A percentile compares a stretch with the other conserved stretches of the same genome.
Conservation (phyloP, 2,329 filamentous ascomycete genomes). For the Hypomyces rosellus region DNA sequence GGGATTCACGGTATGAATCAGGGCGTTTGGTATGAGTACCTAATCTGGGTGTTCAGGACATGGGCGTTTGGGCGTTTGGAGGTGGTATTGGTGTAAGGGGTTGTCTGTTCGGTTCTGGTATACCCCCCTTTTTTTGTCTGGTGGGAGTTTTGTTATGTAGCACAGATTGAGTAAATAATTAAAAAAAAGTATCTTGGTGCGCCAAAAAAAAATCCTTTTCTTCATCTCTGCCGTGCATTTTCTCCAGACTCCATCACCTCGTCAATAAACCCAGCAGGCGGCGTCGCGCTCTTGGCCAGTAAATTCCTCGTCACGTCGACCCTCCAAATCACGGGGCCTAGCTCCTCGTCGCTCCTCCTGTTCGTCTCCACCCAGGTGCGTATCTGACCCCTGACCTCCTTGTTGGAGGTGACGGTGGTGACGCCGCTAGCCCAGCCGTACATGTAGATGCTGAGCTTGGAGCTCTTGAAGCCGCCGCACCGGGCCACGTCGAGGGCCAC, state of each 20-base stretch:
- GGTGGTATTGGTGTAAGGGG: no score
- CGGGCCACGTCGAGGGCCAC: constrained; percentile 29
- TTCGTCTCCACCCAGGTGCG: constrained; percentile 28
- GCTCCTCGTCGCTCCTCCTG: constrained; percentile 22
- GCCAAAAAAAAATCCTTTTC: background rate
- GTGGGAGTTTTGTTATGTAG: background rate
- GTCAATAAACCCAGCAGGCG: constrained; percentile 11
- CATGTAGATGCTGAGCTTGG: constrained; percentile 34
- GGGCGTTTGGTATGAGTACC: no score
- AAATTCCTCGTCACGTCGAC: constrained; percentile 31
- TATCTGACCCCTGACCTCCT: constrained; percentile 32
- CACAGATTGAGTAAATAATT: background rate
- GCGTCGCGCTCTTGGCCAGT: constrained; percentile 26
- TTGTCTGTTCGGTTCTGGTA: no score
- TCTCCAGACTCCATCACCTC: background rate
- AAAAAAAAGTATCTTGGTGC: background rate
- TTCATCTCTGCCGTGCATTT: constrained; percentile 1
- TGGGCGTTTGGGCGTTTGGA: no score
- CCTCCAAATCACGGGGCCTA: constrained; percentile 27
- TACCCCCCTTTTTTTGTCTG: background rate
- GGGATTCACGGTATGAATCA: no score
- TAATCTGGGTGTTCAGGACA: no score
- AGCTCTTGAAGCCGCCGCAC: constrained; percentile 27
- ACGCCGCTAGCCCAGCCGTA: constrained; percentile 31
- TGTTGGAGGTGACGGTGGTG: constrained; percentile 35